Evolutionary conservation across 2,329 filamentous ascomycete genomes (phyloP), one percentile per base, ranked within the genome.

Genomic region (Fusarium sp.): DNA sequence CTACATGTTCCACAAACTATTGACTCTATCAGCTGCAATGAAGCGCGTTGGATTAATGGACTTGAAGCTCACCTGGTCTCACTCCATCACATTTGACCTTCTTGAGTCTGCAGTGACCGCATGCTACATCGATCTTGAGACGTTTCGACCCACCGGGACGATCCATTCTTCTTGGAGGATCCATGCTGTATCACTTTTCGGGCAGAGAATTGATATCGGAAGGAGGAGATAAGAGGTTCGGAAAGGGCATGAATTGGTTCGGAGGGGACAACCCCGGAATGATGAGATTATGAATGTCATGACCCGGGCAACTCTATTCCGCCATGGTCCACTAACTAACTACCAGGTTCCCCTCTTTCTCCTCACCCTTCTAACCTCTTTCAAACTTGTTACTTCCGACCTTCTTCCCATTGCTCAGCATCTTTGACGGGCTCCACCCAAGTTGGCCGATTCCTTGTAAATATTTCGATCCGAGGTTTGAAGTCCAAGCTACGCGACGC

Each of bases 51-150:
- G 31, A 37, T 6, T 6, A 16, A 37, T n/a, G 9, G 16, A 18
- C 2, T 37, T 3, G 14, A 7, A 21, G 31, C 70, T 74, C 31
- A 80, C 80, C 75, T 62, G 80, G 79, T 34, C 81, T 77, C 16
- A 73, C 71, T 39, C 81, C 81, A 58, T 83, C 81, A 42, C 81
- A 83, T 49, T 80, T 80, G 45, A 82, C 76, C 69, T 84, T 84
- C 56, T 78, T 79, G 7, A 68, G 65, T 13, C 82, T 78, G 62
- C 82, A 84, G 7, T 77, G 77, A 50, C 83, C 78, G 61, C 82
- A 84, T 4, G 82, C 82, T 12, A 83, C 75, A 31, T 81, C 76
- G 25, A 83, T 81, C 63, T 83, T 83, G 55, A 81, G 77, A n/a
- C 81, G 76, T 63, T 83, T 83, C 1, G 65, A 58, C 43, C 69